Base-by-base conservation (phyloP, 495 filamentous ascomycete species). In the Coniosporium apollinis region DNA sequence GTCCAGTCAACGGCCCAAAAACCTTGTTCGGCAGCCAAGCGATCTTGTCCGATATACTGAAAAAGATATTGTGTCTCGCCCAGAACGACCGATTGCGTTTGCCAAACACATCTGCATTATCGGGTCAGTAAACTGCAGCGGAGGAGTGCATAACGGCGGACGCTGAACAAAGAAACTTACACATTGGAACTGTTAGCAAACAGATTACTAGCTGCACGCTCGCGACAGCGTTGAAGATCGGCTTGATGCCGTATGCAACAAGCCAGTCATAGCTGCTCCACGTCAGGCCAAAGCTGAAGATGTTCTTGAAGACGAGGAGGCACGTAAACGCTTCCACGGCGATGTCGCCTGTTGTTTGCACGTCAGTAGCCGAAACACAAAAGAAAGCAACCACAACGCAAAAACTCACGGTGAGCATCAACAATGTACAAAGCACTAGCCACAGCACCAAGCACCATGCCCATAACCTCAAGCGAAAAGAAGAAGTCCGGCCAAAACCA, bases 291-390 rank as follows among this genome's bases (percentile, higher is more conserved):
- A 92, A 94, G 46, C 73, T 79, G 61, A 94, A 89, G 38, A 94
- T 64, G 44, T 93, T 94, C 57, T 84, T 94, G 66, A 94, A 94
- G 16, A 94, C 70, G 33, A 94, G 62, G 46, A 92, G 64, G 58
- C 79, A 81, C 0, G 85, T 94, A 52, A 94, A 93, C 3, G 76
- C 81, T 59, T 94, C 86, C 30, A 94, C 74, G 1, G 84, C 72
- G 34, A 94, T 76, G 37, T 83, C 72, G 7, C 76, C 79, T 83
- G 39, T 11, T 4, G 15, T 2, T 5, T 26, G 46, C 19, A 10
- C 10, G 11, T 15, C 4, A 28, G 28, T 15, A 21, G 25, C n/a
- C 16, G 14, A 25, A 15, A 9, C 19, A 19, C 6, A 17, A 19
- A 41, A 19, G 4, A 20, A 26, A 14, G 22, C 1, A 22, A 28